phyloP scores from a whole-genome alignment of 1,284 basidiomycete species.

The Volvariella volvacea region DNA sequence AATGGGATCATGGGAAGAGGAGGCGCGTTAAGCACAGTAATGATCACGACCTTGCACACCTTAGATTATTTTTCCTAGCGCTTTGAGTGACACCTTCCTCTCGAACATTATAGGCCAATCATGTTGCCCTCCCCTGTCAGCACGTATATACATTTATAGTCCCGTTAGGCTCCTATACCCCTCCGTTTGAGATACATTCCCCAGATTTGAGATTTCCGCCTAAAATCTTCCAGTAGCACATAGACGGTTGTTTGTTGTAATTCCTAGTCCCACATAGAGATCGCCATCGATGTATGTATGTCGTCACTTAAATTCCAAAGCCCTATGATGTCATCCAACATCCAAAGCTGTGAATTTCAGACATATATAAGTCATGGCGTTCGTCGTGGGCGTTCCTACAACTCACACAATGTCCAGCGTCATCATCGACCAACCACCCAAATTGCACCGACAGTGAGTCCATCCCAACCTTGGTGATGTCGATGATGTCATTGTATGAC shows the following conservation, averaged over 20 bases:
- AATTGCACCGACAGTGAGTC: not conserved
- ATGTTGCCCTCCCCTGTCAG: not conserved
- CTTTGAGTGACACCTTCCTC: not conserved
- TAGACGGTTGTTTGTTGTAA: no score
- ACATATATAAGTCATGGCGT: slow-evolving; percentile 6
- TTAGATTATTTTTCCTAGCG: not conserved
- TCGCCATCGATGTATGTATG: not conserved
- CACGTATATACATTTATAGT: not conserved
- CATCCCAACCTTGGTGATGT: not conserved
- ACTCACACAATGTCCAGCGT: slow-evolving; percentile 14
- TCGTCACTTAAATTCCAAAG: slow-evolving; percentile 1
- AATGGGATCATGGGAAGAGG: slow-evolving; percentile 66
- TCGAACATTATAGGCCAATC: not conserved
- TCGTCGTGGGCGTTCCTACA: no score
- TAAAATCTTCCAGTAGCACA: not conserved
- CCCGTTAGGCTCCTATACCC: no score
- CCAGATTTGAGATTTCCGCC: not conserved
- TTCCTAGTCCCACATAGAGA: no score
- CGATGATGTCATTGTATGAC: not conserved
- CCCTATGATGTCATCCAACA: no score
- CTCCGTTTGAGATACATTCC: no score
- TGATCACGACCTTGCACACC: not conserved
- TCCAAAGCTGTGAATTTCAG: not conserved
- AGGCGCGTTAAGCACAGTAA: slow-evolving; percentile 14
- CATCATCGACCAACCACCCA: slow-evolving; percentile 22